Evolutionary conservation across 352 stramenopile genomes (phyloP).

Genomic region (Phytophthora uliginosa): DNA sequence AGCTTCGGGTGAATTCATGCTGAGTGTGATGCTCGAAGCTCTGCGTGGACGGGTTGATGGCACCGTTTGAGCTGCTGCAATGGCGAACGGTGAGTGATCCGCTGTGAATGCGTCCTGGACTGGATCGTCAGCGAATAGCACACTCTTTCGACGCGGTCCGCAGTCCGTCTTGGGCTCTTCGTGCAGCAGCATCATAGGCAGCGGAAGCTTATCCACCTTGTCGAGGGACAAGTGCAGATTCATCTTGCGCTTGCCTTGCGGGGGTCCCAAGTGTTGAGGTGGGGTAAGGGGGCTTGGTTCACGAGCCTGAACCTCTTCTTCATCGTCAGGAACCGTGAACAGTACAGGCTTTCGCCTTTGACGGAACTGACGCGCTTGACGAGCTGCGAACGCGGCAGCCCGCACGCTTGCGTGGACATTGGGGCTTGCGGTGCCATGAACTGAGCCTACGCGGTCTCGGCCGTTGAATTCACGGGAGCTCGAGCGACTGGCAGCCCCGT

Average conservation of each 20-base stretch:
- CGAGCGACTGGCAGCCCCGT: neutral
- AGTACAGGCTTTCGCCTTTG: slow-evolving; percentile 22
- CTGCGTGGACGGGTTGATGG: slow-evolving; percentile 33
- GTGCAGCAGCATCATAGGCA: slow-evolving; percentile 53
- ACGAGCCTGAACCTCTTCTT: slow-evolving; percentile 23
- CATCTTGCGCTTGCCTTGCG: slow-evolving; percentile 59
- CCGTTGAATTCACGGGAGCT: slow-evolving; percentile 12
- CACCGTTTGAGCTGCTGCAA: slow-evolving; percentile 10
- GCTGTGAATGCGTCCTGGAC: too few relatives aligned
- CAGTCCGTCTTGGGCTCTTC: slow-evolving; percentile 20
- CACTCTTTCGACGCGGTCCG: slow-evolving; percentile 14
- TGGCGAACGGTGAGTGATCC: neutral
- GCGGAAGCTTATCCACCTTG: slow-evolving; percentile 35
- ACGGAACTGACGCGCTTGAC: slow-evolving; percentile 50
- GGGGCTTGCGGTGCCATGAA: slow-evolving; percentile 36
- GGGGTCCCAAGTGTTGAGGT: slow-evolving; percentile 13
- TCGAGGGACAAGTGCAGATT: slow-evolving; percentile 68
- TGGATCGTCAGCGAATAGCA: slow-evolving; percentile 23
- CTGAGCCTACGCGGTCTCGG: slow-evolving; percentile 26
- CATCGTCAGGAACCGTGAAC: slow-evolving; percentile 11
- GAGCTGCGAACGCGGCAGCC: slow-evolving; percentile 63
- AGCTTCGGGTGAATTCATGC: slow-evolving; percentile 71
- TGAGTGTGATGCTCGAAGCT: slow-evolving; percentile 66
- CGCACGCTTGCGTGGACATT: slow-evolving; percentile 44
- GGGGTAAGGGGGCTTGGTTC: slow-evolving; percentile 23